These are phyloP conservation scores for Keithomyces neogunnii DNA, from an alignment of 2,329 filamentous ascomycete species.

Conservation along the genomic window DNA sequence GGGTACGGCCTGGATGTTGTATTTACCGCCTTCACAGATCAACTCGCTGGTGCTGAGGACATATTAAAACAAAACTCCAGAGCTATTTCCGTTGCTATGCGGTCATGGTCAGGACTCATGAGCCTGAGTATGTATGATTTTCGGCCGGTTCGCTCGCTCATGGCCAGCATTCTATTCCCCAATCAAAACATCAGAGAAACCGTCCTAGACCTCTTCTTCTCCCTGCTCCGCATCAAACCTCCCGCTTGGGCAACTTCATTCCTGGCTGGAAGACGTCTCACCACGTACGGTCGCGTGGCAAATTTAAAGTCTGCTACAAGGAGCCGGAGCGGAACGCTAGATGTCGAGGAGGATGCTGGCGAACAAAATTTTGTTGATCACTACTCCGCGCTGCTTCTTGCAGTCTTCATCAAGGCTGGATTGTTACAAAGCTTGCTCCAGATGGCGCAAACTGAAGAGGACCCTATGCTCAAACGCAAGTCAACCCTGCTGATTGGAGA, in stretches of 20 bases:
- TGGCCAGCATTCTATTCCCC: conserved; percentile 53
- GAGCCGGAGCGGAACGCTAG: conserved; percentile 39
- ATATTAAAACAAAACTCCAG: conserved; percentile 78
- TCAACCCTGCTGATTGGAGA: conserved; percentile 87
- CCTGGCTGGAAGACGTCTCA: conserved; percentile 81
- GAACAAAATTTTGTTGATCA: conserved; percentile 87
- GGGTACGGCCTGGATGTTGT: conserved; percentile 84
- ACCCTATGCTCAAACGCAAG: conserved; percentile 70
- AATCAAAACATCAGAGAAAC: conserved; percentile 57
- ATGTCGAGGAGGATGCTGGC: conserved; percentile 57
- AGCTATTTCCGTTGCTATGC: conserved; percentile 84
- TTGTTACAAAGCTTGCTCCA: conserved; percentile 54
- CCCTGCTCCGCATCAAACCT: conserved; percentile 75
- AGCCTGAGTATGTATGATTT: conserved; percentile 83
- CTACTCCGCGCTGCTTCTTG: conserved; percentile 82
- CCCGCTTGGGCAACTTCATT: conserved; percentile 92
- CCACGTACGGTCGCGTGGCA: conserved; percentile 91
- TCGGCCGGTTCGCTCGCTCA: conserved; percentile 71
- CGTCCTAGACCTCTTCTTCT: conserved; percentile 79
- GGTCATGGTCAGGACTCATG: conserved; percentile 90
- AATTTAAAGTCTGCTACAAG: conserved; percentile 61
- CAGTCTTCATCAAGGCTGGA: conserved; percentile 75
- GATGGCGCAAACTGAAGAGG: conserved; percentile 60
- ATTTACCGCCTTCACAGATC: conserved; percentile 90
- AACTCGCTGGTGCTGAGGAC: conserved; percentile 49